Base-by-base conservation (phyloP, 257 asterid genomes). In the Striga asiatica region DNA sequence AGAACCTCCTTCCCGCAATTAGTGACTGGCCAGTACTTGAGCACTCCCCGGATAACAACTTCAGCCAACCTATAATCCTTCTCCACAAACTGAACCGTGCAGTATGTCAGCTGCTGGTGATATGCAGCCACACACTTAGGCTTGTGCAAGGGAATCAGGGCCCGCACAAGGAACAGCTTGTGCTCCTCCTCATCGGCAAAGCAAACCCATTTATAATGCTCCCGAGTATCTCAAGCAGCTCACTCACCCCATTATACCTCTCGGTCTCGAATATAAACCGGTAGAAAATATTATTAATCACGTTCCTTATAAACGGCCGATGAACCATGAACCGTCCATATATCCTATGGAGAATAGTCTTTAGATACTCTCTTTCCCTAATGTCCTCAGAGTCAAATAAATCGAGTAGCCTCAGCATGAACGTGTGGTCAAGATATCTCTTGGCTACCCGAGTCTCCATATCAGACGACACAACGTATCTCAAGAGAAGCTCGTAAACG, bases 181-280 rank as follows among this genome's bases (percentile, higher is more conserved):
- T 89, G 97, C 75, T 89, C 97, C 81, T 85, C 97, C 74, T 89
- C 94, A 89, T 78, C 11, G 97, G 97, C 87, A 85, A 65, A 8
- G 97, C 92, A 46, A 82, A 88, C 35, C 97, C 97, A 63, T 84
- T 88, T 34, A 88, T 84, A 54, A 88, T 84, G 56, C 97, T 89
- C 60, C 95, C 97, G 4, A 82, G 75, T 27, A 89, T 82, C 83
- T 89, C 97, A 85, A 89, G 47, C 23, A 89, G 74, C 78, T 89
- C 97, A 22, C 81, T 89, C 3, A 89, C 76, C 61, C 97, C 97
- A 51, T 75, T 74, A 53, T 82, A 92, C 67, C 81, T 77, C 68
- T 75, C 94, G 0, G 83, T 75, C 75, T 89, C 97, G 24, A 77
- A 82, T 53, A 89, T 70, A 78, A 80, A 82, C 66, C 89, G 66